Evolutionary conservation across 1,284 basidiomycete genomes (phyloP), one percentile per base, ranked within the genome.

Genomic region (Neonothopanus nambi): DNA sequence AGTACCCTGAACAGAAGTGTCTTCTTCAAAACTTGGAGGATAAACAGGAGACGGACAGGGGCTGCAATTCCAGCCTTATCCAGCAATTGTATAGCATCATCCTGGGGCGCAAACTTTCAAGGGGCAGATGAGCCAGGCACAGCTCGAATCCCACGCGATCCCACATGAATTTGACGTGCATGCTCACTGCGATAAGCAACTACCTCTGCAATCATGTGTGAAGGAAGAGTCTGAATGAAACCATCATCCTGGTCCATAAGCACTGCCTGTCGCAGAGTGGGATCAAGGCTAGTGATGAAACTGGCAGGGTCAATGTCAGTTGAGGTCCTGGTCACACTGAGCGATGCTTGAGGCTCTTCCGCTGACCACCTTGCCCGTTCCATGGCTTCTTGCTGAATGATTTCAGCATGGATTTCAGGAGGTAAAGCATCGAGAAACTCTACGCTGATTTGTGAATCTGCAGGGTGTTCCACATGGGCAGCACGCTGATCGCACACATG

Each of bases 381-480:
- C 51, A 91, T 72, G 1, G 87, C 85, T 72, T 98, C 95, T 69
- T 98, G 95, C 67, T 96, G 93, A 26, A 99, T 85, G 53, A 99
- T 95, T 68, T 99, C 97, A 1, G 93, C 94, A 11, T 97, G 89
- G 54, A 99, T 91, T 64, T 98, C 95, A 1, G 95, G 92, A 5
- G 97, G 97, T 4, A 99, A 77, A 1, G 97, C 97, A 61, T 98
- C 91, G 44, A 99, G 80, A 73, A 99, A 99, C 70, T 99, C 97
- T 2, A 87, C 70, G 65, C 91, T 96, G 70, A 99, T 96, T 63
- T 89, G 87, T 0, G 94, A 93, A 57, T 93, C 89, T 3, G 86
- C 77, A 35, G 86, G 85, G 52, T 86, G 75, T 63, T 90, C 82
- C 26, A 90, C 69, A 56, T 83, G 77, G 12, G 91, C 81, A 4